Percentiles rank a stretch among this genome's conserved stretches.
phyloP scores from a whole-genome alignment of 129 eudicot species.

The Kitagawia praeruptora region DNA sequence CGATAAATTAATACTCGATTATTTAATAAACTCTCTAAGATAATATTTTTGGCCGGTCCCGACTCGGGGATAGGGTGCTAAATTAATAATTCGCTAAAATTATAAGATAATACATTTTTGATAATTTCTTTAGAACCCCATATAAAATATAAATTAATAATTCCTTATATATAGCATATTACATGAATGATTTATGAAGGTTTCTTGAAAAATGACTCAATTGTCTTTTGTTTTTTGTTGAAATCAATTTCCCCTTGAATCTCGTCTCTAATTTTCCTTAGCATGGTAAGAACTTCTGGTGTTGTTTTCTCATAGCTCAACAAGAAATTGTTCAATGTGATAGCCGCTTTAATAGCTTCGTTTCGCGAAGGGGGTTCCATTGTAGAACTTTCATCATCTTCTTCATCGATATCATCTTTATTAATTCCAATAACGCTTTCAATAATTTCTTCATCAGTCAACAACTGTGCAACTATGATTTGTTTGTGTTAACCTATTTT shows the following conservation, averaged over 20 bases:
- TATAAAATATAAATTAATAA: too few species aligned
- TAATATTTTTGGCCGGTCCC: conserved; percentile 13
- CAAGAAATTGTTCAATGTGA: neutral
- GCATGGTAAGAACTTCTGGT: neutral
- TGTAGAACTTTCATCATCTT: conserved; percentile 15
- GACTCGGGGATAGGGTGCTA: neutral
- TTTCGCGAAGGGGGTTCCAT: too few species aligned
- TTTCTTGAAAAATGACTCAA: neutral
- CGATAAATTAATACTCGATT: conserved; percentile 14
- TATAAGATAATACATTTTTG: conserved; percentile 21
- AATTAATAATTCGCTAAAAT: conserved; percentile 33
- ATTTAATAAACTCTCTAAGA: conserved; percentile 20
- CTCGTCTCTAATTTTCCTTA: neutral
- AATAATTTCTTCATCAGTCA: too few species aligned
- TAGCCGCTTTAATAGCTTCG: neutral
- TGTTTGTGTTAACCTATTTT: too few species aligned
- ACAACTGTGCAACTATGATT: too few species aligned
- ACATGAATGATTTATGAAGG: neutral
- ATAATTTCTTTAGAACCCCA: too few species aligned
- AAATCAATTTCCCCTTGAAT: too few species aligned
- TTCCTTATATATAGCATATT: neutral
- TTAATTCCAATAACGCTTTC: conserved; percentile 23
- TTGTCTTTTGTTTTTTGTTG: neutral
- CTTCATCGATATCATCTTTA: conserved; percentile 31
- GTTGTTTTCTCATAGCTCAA: neutral